Evolutionary conservation across 345 rosid species (phyloP).

Genomic region (Tarenaya hassleriana): DNA sequence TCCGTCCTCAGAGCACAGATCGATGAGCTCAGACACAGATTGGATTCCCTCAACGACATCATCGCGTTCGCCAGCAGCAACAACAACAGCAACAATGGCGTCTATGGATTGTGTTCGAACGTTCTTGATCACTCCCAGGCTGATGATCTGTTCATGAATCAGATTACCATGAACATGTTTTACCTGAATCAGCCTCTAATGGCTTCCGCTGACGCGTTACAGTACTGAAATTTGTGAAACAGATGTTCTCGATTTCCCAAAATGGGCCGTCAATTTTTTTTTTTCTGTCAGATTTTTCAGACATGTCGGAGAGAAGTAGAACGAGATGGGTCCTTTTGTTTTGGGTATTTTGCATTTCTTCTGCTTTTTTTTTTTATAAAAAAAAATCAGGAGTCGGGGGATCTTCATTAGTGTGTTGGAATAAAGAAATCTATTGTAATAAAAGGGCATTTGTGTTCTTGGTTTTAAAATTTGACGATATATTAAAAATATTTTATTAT

Average conservation of each 20-base stretch:
- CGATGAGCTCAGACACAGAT: slow-evolving; percentile 58
- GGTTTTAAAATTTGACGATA: no score
- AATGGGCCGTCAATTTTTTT: slow-evolving; percentile 6
- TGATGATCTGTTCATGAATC: slow-evolving; percentile 39
- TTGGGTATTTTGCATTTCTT: slow-evolving; percentile 3
- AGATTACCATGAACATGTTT: slow-evolving; percentile 30
- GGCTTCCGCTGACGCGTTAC: slow-evolving; percentile 65
- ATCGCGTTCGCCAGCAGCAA: slow-evolving; percentile 25
- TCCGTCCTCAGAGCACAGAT: slow-evolving; percentile 67
- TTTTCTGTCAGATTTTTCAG: slow-evolving; percentile 19
- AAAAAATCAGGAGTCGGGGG: no score
- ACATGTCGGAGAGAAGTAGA: slow-evolving; percentile 12
- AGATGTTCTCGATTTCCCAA: slow-evolving; percentile 7
- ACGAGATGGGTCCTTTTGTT: slow-evolving; percentile 17
- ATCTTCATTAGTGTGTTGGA: slow-evolving; percentile 2
- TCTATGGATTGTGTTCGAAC: slow-evolving; percentile 22
- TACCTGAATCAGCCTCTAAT: slow-evolving; percentile 55
- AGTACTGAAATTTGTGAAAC: slow-evolving; percentile 35
- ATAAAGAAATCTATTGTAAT: no score
- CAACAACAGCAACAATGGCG: slow-evolving; percentile 13
- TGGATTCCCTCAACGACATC: slow-evolving; percentile 70
- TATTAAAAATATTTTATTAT: no score
- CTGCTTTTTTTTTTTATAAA: background rate
- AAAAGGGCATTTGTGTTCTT: no score
- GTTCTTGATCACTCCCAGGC: slow-evolving; percentile 23